phyloP scores from a whole-genome alignment of 805 yeast species.

The Candida pseudoglaebosa region DNA sequence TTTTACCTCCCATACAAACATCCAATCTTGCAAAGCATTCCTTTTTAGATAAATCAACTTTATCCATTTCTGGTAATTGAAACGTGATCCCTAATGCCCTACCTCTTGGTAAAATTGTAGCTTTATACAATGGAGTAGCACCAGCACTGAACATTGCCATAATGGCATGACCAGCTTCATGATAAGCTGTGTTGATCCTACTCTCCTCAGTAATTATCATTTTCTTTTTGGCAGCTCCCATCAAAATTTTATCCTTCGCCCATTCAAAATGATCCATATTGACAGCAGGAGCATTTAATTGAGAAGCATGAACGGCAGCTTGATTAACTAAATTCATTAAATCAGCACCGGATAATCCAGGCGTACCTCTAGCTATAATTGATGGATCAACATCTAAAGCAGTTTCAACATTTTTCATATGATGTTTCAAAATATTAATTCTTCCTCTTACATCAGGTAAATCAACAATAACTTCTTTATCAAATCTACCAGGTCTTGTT shows the following conservation, averaged over 20 bases:
- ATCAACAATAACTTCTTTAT: conserved; percentile 90
- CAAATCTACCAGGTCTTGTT: conserved; percentile 98
- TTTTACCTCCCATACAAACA: conserved; percentile 98
- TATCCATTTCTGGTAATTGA: conserved; percentile 97
- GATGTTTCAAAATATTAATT: conserved; percentile 84
- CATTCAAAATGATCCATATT: conserved; percentile 92
- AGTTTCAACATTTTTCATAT: conserved; percentile 85
- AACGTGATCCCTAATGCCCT: conserved; percentile 95
- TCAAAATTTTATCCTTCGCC: conserved; percentile 97
- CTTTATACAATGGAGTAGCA: conserved; percentile 93
- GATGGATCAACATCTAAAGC: conserved; percentile 83
- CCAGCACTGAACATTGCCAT: conserved; percentile 94
- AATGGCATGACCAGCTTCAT: conserved; percentile 99
- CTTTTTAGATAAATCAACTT: conserved; percentile 83
- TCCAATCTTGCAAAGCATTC: conserved; percentile 91
- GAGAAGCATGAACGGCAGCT: conserved; percentile 97
- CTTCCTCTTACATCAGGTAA: conserved; percentile 98
- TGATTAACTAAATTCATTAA: conserved; percentile 93
- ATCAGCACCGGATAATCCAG: conserved; percentile 98
- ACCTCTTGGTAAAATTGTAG: conserved; percentile 95
- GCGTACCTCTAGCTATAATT: conserved; percentile 92
- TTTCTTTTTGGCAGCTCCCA: conserved; percentile 97
- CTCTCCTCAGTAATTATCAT: conserved; percentile 97
- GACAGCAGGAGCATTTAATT: conserved; percentile 83
- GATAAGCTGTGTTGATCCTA: conserved; percentile 91